phyloP scores from a whole-genome alignment of 2,329 filamentous ascomycete species.

The Emergomyces africanus region DNA sequence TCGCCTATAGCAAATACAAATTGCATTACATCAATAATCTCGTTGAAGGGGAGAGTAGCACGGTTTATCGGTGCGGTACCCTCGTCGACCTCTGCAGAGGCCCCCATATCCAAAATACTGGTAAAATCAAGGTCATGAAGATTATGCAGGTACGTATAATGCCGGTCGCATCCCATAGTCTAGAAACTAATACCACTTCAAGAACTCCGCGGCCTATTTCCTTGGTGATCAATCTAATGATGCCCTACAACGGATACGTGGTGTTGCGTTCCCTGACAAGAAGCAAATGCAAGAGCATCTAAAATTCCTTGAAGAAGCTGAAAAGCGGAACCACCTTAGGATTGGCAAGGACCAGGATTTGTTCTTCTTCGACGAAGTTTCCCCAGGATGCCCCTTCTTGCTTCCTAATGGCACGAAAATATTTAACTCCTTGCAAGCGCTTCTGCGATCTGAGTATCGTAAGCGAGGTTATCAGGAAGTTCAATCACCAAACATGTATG shows the following conservation, averaged over 20 bases:
- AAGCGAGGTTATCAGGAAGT: constrained; percentile 91
- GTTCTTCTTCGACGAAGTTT: constrained; percentile 91
- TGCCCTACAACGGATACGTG: constrained; percentile 90
- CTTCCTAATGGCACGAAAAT: constrained; percentile 86
- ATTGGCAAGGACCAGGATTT: constrained; percentile 93
- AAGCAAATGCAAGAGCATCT: constrained; percentile 87
- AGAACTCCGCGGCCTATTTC: constrained; percentile 76
- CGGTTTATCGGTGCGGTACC: constrained; percentile 87
- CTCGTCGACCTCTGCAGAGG: constrained; percentile 92
- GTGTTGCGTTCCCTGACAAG: constrained; percentile 95
- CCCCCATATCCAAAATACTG: constrained; percentile 86
- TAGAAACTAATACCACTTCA: constrained; percentile 18
- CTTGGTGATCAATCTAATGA: constrained; percentile 88
- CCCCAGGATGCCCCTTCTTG: constrained; percentile 89
- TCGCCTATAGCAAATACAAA: constrained; percentile 97
- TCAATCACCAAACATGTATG: constrained; percentile 93
- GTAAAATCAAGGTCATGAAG: constrained; percentile 86
- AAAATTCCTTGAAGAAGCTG: constrained; percentile 93
- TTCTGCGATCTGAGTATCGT: constrained; percentile 80
- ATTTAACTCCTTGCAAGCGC: constrained; percentile 74
- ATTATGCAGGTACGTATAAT: constrained; percentile 58
- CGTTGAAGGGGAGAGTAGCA: constrained; percentile 82
- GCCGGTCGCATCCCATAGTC: constrained; percentile 21
- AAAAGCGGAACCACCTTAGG: constrained; percentile 87
- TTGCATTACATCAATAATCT: constrained; percentile 93